Base-by-base conservation (phyloP, 495 filamentous ascomycete genomes). In the Penicillium canescens region DNA sequence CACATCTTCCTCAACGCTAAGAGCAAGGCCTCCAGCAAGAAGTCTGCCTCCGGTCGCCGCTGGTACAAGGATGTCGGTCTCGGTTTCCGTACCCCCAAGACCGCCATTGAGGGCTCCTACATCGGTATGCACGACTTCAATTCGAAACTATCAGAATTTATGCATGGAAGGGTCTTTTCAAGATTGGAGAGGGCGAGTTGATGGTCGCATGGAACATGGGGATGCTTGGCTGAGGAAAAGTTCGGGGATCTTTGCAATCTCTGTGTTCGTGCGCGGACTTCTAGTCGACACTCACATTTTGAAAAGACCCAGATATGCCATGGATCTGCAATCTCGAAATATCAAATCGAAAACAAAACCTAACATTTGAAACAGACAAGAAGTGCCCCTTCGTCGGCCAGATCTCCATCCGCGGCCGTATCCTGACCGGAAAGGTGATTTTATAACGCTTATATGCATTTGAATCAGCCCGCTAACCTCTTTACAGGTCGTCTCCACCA, bases 31-130 rank as follows among this genome's bases (percentile, higher is more conserved):
- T 97, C 96, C 85, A 87, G 83, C 73, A 84, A 85, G 72, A 86
- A 86, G 72, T 76, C 81, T 62, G 91, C 90, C 70, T 92, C 95
- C 85, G 89, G 88, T 62, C 86, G 92, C 68, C 86, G 94, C 91
- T 99, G 92, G 92, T 98, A 92, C 79, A 99, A 99, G 89, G 95
- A 99, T 70, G 90, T 99, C 71, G 94, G 94, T 73, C 81, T 99
- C 75, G 94, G 94, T 64, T 98, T 99, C 87, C 86, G 89, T 78
- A 98, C 95, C 72, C 94, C 94, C 71, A 92, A 90, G 85, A 89
- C 82, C 65, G 94, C 94, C 68, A 98, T 99, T 83, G 92, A 97
- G 80, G 94, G 94, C 72, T 86, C 75, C 74, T 99, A 97, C 82
- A 99, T 99, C 76, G 93, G 93, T 98, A 95, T 80, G 91, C 61